Evolutionary conservation across 371 early-diverging fungal genomes (phyloP).

Genomic region (Saksenaea oblongispora): DNA sequence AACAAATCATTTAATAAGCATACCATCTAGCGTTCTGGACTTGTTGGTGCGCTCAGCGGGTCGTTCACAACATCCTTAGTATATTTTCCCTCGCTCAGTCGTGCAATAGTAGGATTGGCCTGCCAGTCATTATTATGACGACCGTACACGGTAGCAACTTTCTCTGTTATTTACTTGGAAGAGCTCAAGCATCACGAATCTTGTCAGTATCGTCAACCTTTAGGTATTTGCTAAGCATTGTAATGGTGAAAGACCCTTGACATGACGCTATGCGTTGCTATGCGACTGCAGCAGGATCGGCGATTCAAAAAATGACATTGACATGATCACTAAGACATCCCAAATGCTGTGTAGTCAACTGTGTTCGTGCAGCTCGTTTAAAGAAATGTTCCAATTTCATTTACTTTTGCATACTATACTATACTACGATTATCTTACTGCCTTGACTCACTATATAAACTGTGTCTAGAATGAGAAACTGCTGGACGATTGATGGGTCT

Average conservation of each 20-base stretch:
- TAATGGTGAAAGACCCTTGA: conserved; percentile 2
- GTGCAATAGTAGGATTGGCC: neutral
- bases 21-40: neutral
- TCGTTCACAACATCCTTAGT: neutral
- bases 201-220: neutral
- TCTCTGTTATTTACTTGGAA: too few species aligned
- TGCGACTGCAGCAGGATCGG: conserved; percentile 1
- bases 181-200: too few species aligned
- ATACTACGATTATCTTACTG: conserved; percentile 2
- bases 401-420: neutral
- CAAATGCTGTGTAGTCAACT: conserved; percentile 1
- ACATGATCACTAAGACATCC: neutral
- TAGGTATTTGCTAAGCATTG: conserved; percentile 2
- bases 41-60: neutral
- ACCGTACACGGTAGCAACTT: too few species aligned
- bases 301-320: neutral
- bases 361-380: neutral
- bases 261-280: neutral
- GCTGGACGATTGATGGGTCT: conserved; percentile 1
- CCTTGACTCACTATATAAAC: conserved; percentile 1
- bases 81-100: neutral
- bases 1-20: neutral
- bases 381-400: neutral
- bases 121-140: too few species aligned
- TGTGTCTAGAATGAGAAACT: neutral